Base-by-base conservation (phyloP, 2,329 filamentous ascomycete genomes). In the Chrysoporthe cubensis region DNA sequence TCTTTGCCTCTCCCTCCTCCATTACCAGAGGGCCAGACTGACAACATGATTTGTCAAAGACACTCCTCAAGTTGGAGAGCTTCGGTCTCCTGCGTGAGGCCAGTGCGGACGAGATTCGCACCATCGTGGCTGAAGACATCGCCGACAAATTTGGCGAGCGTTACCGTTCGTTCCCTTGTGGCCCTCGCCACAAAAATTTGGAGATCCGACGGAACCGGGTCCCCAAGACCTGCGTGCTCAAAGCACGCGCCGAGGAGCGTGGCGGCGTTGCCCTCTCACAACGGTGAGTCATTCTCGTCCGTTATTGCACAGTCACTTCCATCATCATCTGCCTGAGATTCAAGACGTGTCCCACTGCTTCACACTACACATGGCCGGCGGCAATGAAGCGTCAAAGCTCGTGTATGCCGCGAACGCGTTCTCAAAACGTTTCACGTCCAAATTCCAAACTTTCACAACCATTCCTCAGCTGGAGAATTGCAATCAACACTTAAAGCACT, bases 51-150 rank as follows among this genome's bases (percentile, higher is more conserved):
- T 34, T 21, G 21, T 56, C 61, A 16, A 54, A 69, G 67, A 48
- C 50, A 18, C 64, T 68, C n/a, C 59, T 68, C 40, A 48, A 34
- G 8, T 43, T 69, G 14, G 60, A 68, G 60, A 57, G 54, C 54
- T 42, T 60, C 16, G 60, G 46, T 1, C 37, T 60, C n/a, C 66
- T 66, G 11, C 14, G 37, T 7, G 21, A 59, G 13, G 18, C 62
- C 5, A 54, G 64, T 56, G 62, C 60, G 26, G 64, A 69, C 48
- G 64, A 69, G 60, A 57, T 69, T 40, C 60, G 64, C 34, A 63
- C 54, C 40, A 66, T 69, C 48, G 61, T 69, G 4, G 67, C 67
- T 3, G 67, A 69, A 44, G 64, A 54, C 9, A 62, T 69, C 56
- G 67, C 67, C 46, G 57, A 64, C 6, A 64, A 60, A 26, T 64